Percentiles rank a stretch among this genome's conserved stretches.
Conservation (phyloP, 1,139 yeast genomes). For the Saccharomyces hybrid region DNA sequence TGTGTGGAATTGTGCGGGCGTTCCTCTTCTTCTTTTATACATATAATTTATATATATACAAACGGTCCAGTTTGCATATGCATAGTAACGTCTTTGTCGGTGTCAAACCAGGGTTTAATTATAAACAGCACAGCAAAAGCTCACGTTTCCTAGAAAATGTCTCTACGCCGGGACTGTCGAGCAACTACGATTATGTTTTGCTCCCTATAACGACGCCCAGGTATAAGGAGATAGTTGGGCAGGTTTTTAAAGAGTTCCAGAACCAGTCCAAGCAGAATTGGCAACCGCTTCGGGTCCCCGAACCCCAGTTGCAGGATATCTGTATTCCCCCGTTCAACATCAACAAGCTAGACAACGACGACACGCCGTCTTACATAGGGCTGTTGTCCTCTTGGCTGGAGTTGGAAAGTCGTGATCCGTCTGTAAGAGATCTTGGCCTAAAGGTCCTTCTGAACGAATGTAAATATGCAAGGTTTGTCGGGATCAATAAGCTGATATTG, state of each 20-base stretch:
- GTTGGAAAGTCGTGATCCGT: slow-evolving; percentile 44
- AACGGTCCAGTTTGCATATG: slow-evolving; percentile 10
- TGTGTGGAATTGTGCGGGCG: background rate
- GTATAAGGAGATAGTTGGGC: slow-evolving; percentile 37
- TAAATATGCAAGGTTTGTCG: slow-evolving; percentile 51
- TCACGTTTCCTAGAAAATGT: slow-evolving; percentile 2
- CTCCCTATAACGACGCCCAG: slow-evolving; percentile 39
- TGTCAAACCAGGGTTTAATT: slow-evolving; percentile 22
- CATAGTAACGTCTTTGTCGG: slow-evolving; percentile 33
- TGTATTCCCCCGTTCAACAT: slow-evolving; percentile 30
- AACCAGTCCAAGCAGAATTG: slow-evolving; percentile 9
- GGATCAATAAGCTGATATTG: slow-evolving; percentile 43
- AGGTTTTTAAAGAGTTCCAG: slow-evolving; percentile 32
- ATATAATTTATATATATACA: background rate
- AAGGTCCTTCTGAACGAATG: slow-evolving; percentile 52
- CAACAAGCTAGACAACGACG: slow-evolving; percentile 4
- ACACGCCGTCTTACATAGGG: slow-evolving; percentile 33
- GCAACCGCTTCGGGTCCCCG: slow-evolving; percentile 23
- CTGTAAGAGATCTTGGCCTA: slow-evolving; percentile 44
- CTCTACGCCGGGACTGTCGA: slow-evolving; percentile 6
- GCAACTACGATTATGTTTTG: slow-evolving; percentile 35
- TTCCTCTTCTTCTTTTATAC: background rate
- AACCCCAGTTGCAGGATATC: slow-evolving; percentile 37
- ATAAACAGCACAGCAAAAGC: slow-evolving; percentile 4
- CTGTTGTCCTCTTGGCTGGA: slow-evolving; percentile 59